phyloP scores from a whole-genome alignment of 2,329 filamentous ascomycete genomes.

The Alternaria panax region DNA sequence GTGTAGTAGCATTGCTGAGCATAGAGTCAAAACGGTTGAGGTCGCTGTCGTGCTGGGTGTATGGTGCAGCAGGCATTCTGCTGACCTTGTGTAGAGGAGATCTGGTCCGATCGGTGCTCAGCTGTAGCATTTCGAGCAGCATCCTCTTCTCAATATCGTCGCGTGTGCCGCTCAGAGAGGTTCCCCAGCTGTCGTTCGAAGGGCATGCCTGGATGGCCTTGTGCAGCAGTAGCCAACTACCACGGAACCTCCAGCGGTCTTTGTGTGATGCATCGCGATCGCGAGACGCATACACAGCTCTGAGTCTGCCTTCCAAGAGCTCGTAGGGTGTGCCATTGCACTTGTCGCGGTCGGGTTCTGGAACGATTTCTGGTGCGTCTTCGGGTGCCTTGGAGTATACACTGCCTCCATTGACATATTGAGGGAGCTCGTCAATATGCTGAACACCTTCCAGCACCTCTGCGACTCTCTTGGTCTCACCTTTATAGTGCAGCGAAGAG shows the following conservation, averaged over 20 bases:
- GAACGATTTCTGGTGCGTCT: neutral
- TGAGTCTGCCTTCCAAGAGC: conserved; percentile 18
- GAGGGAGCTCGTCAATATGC: neutral
- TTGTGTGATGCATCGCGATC: conserved; percentile 14
- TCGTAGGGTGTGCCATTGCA: conserved; percentile 10
- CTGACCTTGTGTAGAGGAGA: neutral
- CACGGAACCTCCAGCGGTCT: conserved; percentile 29
- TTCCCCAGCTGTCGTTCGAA: conserved; percentile 23
- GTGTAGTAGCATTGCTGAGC: neutral
- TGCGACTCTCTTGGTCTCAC: neutral
- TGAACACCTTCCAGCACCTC: neutral
- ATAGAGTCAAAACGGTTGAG: conserved; percentile 16
- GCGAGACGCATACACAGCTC: conserved; percentile 13
- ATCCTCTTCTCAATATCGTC: conserved; percentile 6
- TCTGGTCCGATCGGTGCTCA: neutral
- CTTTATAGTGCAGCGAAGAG: neutral
- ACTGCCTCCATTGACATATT: neutral
- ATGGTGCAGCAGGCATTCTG: conserved; percentile 9
- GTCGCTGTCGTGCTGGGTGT: neutral
- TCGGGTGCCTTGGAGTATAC: neutral
- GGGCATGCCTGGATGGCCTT: conserved; percentile 23
- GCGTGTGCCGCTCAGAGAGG: conserved; percentile 2
- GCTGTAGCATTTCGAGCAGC: conserved; percentile 15
- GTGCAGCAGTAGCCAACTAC: conserved; percentile 27
- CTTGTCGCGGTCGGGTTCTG: neutral